A percentile compares a stretch with the other conserved stretches of the same genome.
phyloP scores from a whole-genome alignment of 78 protist genomes.

The Dictyostelium firmibasis region DNA sequence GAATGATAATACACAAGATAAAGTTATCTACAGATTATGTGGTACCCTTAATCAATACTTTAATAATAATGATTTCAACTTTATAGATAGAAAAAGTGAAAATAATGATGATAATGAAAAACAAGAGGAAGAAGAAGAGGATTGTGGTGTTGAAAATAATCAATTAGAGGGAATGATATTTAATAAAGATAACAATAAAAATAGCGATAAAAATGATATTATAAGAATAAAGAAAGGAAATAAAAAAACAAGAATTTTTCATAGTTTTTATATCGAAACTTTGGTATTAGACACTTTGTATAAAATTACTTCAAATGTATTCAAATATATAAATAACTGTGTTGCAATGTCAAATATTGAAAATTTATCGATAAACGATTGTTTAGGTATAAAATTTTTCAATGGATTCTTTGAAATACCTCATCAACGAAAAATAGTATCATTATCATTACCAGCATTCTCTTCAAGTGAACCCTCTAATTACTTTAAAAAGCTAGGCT shows the following conservation, averaged over 20 bases:
- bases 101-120: neutral
- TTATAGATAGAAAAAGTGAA: neutral
- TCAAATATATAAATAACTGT: neutral
- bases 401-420: neutral
- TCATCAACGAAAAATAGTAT: neutral
- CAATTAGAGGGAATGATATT: too few relatives aligned
- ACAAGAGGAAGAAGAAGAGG: neutral
- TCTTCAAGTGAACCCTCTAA: neutral
- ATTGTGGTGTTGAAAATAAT: neutral
- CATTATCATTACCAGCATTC: neutral
- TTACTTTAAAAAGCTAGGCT: neutral
- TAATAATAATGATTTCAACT: neutral
- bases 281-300: neutral
- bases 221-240: neutral
- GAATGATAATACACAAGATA: neutral
- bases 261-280: neutral
- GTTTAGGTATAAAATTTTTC: neutral
- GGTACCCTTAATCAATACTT: neutral
- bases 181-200: neutral
- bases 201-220: neutral
- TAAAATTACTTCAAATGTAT: neutral
- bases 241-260: neutral
- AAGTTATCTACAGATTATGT: neutral
- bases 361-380: neutral
- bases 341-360: neutral